Evolutionary conservation across 176 grass and related monocot genomes (phyloP).

Genomic region (Cenchrus americanus): DNA sequence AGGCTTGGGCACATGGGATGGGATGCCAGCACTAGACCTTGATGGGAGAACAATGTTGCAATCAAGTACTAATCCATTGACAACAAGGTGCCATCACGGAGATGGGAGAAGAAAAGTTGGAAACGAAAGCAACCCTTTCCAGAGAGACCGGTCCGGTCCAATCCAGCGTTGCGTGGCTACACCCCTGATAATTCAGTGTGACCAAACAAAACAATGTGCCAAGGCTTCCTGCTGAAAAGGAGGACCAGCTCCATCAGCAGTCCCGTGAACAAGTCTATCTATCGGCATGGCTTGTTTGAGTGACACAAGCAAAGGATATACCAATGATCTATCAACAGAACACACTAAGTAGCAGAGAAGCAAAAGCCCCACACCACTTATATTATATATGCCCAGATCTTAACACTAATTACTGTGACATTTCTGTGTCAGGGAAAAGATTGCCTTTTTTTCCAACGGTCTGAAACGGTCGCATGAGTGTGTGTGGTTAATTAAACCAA

Average conservation of each 20-base stretch:
- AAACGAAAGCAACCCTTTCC: slow-evolving; percentile 39
- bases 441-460: neutral
- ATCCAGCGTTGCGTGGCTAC: neutral
- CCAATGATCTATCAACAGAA: too few relatives aligned
- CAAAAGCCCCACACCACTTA: neutral
- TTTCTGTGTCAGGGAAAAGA: neutral
- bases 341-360: neutral
- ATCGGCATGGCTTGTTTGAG: neutral
- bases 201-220: neutral
- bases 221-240: neutral
- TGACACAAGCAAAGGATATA: neutral
- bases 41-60: neutral
- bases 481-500: neutral
- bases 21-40: slow-evolving; percentile 12
- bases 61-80: neutral
- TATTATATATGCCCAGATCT: neutral
- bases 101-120: slow-evolving; percentile 42
- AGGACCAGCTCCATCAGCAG: neutral
- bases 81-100: neutral
- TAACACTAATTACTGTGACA: neutral
- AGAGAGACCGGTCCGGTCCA: slow-evolving; percentile 2
- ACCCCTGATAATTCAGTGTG: slow-evolving; percentile 23
- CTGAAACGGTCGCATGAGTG: neutral
- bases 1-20: slow-evolving; percentile 27
- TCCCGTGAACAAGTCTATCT: neutral